Evolutionary conservation across 352 stramenopile species (phyloP).

Genomic region (Phytophthora megakarya): DNA sequence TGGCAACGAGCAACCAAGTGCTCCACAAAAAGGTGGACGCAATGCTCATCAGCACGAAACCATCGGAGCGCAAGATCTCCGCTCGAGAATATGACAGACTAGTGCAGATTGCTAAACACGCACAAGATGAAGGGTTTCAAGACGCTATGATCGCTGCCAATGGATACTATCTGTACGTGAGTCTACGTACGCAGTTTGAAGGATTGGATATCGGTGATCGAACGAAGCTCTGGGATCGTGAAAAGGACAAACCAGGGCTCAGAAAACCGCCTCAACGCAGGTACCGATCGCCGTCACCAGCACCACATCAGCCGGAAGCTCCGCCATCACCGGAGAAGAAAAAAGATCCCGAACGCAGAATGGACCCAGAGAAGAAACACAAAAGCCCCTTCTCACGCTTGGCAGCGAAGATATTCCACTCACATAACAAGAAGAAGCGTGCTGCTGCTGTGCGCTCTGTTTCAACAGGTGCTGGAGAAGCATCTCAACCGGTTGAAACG

Average conservation of each 20-base stretch:
- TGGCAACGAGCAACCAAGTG: slow-evolving; percentile 42
- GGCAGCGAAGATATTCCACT: slow-evolving; percentile 37
- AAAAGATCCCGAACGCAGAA: slow-evolving; percentile 20
- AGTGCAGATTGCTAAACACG: slow-evolving; percentile 51
- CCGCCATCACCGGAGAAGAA: slow-evolving; percentile 36
- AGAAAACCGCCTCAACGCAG: slow-evolving; percentile 4
- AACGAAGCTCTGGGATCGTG: slow-evolving; percentile 32
- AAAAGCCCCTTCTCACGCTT: slow-evolving; percentile 38
- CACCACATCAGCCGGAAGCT: background rate
- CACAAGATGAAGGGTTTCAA: slow-evolving; percentile 45
- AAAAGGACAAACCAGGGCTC: slow-evolving; percentile 40
- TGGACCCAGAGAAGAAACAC: slow-evolving; percentile 21
- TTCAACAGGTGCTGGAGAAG: slow-evolving; percentile 6
- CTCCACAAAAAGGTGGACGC: slow-evolving; percentile 54
- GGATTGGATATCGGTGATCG: slow-evolving; percentile 36
- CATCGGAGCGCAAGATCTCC: slow-evolving; percentile 30
- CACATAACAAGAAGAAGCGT: slow-evolving; percentile 30
- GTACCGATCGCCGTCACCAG: slow-evolving; percentile 30
- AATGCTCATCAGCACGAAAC: slow-evolving; percentile 36
- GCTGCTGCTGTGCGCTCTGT: background rate
- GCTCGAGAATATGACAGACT: slow-evolving; percentile 41
- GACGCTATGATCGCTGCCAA: slow-evolving; percentile 45
- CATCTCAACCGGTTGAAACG: background rate
- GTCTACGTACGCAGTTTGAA: slow-evolving; percentile 40
- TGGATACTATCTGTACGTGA: slow-evolving; percentile 43